Conservation (phyloP, 768 basidiomycete genomes). For the Rhizopogon vulgaris region DNA sequence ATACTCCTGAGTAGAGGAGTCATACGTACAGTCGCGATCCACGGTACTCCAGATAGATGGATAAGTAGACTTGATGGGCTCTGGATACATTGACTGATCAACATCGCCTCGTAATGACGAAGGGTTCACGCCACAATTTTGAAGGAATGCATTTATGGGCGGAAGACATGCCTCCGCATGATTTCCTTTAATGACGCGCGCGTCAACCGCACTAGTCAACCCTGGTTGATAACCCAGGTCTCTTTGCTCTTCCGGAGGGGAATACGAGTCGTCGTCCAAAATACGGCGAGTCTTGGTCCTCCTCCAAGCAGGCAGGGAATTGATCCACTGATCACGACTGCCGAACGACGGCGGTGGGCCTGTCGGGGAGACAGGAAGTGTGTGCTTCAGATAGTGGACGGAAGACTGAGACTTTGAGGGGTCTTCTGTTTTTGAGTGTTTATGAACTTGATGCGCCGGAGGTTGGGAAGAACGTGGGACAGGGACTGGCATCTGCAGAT, state of each 20-base stretch:
- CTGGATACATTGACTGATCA: conserved; percentile 14
- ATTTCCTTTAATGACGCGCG: conserved; percentile 78
- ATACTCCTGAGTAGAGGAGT: conserved; percentile 9
- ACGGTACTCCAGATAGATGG: neutral
- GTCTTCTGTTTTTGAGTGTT: conserved; percentile 44
- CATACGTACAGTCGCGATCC: no score
- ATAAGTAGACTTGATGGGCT: neutral
- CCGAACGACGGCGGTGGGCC: conserved; percentile 61
- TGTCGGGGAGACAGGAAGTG: conserved; percentile 53
- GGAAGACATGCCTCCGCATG: conserved; percentile 82
- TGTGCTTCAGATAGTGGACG: conserved; percentile 45
- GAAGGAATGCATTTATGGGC: conserved; percentile 43
- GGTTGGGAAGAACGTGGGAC: conserved; percentile 58
- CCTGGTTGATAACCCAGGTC: conserved; percentile 62
- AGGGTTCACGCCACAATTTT: conserved; percentile 6
- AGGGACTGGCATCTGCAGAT: conserved; percentile 82
- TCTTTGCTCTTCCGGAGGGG: conserved; percentile 11
- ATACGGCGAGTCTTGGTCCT: conserved; percentile 60
- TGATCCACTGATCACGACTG: conserved; percentile 69
- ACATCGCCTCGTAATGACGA: conserved; percentile 18
- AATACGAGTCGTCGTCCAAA: conserved; percentile 49
- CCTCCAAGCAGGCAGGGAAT: conserved; percentile 66
- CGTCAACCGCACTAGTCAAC: conserved; percentile 75
- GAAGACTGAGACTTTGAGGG: conserved; percentile 29
- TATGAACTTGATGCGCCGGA: conserved; percentile 60